Conservation (phyloP, 352 stramenopile species). For the Thraustochytrium striatum region DNA sequence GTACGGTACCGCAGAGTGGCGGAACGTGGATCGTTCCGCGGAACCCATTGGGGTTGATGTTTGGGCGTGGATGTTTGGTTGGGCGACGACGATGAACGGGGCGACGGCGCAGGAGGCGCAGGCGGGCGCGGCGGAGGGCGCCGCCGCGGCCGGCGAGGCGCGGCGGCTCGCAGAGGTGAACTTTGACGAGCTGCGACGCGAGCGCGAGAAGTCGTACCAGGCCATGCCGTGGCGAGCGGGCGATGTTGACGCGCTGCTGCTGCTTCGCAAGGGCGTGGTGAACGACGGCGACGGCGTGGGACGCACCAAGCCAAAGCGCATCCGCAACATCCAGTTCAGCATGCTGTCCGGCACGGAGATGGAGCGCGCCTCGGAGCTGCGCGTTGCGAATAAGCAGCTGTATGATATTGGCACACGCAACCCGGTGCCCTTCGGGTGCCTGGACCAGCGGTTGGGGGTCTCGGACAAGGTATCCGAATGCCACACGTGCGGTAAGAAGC, state of each 20-base stretch:
- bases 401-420: conserved; percentile 92
- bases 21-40: too few species aligned
- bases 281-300: conserved; percentile 42
- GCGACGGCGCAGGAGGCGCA: too few species aligned
- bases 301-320: conserved; percentile 73
- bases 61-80: too few species aligned
- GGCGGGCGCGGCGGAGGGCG: too few species aligned
- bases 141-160: neutral
- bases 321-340: conserved; percentile 95
- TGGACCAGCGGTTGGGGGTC: conserved; percentile 94
- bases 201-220: too few species aligned
- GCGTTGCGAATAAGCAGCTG: conserved; percentile 73
- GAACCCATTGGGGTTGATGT: too few species aligned
- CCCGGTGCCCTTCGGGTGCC: conserved; percentile 82
- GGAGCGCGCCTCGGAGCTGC: conserved; percentile 61
- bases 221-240: too few species aligned
- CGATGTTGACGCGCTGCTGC: neutral
- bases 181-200: too few species aligned
- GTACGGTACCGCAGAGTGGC: too few species aligned
- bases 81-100: too few species aligned
- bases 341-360: conserved; percentile 91
- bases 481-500: conserved; percentile 80
- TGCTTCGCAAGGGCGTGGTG: conserved; percentile 3
- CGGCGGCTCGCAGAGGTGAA: neutral
- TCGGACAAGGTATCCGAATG: conserved; percentile 94